Evolutionary conservation across 192 early-diverging fungal genomes (phyloP), one percentile per base, ranked within the genome.

Genomic region (Pilobolus umbonatus): DNA sequence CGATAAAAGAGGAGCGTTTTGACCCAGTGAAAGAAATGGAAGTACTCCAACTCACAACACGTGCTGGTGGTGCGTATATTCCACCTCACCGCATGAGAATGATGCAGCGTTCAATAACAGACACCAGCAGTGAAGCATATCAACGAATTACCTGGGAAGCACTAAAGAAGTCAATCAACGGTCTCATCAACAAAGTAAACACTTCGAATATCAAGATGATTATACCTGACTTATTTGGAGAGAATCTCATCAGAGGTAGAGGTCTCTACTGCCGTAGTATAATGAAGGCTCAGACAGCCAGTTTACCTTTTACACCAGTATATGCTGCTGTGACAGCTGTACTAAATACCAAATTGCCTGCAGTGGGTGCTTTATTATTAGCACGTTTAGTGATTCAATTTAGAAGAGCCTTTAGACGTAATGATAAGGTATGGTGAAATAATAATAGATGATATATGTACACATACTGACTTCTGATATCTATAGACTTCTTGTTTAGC

Each of bases 131-230:
- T 48, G 72, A 74, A 21, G 82, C 81, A 28, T 92, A 86, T 52
- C 95, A 97, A 70, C 88, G 95, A 6, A 86, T 93, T 70, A 85
- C 84, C 24, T 98, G 95, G 95, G 94, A 98, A 60, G 81, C 84
- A 6, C 76, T 96, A 5, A 96, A 95, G 65, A 98, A 96, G 71
- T 85, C 81, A 54, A 87, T 98, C 56, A 98, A 96, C 64, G 95
- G 91, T 60, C 80, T 89, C 1, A 91, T 98, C 64, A 98, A 98
- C 80, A 95, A 95, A 75, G 88, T 94, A 32, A 96, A 94, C 55
- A 85, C 74, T 5, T 79, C 85, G 15, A 98, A 98, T 67, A 88
- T 96, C 69, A 93, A 96, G 49, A 81, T 85, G 34, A 88, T 96
- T 55, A 72, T 96, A 15, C 85, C 89, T 6, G 92, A 96, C 65